These are phyloP conservation scores for Fusarium neocosmosporiellum DNA, from an alignment of 2,329 filamentous ascomycete genomes.

Conservation along the genomic window DNA sequence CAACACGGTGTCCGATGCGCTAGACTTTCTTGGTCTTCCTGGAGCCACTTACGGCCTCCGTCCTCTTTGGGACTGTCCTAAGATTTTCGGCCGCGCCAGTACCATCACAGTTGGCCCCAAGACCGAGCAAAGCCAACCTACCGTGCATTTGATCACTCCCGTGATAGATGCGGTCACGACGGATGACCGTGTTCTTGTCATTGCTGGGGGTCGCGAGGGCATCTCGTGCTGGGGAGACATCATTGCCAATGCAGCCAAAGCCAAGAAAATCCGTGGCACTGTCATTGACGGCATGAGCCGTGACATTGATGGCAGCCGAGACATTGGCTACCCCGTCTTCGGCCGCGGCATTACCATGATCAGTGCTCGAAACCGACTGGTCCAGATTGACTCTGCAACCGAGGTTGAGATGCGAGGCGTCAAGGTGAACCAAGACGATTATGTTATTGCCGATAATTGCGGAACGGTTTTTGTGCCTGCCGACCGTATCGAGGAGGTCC, in stretches of 20 bases:
- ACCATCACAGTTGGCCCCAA: constrained; percentile 22
- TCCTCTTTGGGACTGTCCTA: constrained; percentile 35
- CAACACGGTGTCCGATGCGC: constrained; percentile 35
- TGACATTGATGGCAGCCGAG: constrained; percentile 48
- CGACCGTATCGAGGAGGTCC: not conserved
- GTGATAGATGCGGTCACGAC: not conserved
- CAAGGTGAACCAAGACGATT: not conserved
- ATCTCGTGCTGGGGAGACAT: constrained; percentile 37
- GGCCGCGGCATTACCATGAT: not conserved
- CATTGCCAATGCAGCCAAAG: constrained; percentile 33
- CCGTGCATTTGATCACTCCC: not conserved
- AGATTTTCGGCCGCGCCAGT: constrained; percentile 32
- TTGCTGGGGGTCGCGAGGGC: constrained; percentile 26
- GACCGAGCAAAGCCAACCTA: not conserved
- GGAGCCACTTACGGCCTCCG: constrained; percentile 31
- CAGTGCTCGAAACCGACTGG: not conserved
- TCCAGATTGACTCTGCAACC: not conserved
- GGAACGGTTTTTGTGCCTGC: not conserved
- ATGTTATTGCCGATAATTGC: not conserved
- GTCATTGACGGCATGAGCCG: constrained; percentile 48
- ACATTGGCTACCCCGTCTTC: constrained; percentile 21
- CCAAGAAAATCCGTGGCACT: constrained; percentile 43
- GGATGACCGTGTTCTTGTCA: not conserved
- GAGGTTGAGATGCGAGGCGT: not conserved
- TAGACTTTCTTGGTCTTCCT: constrained; percentile 30